Evolutionary conservation across 2,329 filamentous ascomycete genomes (phyloP).

Genomic region (Claviceps quebecensis): DNA sequence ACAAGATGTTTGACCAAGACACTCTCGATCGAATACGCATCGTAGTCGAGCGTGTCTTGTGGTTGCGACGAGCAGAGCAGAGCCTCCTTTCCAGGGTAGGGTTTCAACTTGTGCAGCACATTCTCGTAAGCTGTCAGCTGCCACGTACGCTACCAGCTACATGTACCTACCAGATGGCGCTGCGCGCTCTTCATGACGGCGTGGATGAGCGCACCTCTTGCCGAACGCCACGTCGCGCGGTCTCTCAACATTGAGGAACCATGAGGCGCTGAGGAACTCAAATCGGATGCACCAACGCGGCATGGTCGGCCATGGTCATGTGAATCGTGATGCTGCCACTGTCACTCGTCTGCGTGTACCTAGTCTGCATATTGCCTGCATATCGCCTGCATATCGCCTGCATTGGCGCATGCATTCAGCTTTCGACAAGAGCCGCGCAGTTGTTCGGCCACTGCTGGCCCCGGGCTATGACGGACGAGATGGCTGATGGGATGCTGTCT

Average conservation of each 20-base stretch:
- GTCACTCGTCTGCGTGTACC: not conserved
- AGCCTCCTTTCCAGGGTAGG: too few species aligned
- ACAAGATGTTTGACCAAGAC: too few species aligned
- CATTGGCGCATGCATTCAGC: not conserved
- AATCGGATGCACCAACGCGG: slow-evolving; percentile 13
- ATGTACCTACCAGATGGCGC: not conserved
- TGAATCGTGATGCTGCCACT: not conserved
- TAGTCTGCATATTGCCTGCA: slow-evolving; percentile 4
- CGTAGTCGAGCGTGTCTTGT: too few species aligned
- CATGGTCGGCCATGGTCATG: slow-evolving; percentile 11
- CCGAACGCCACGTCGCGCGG: slow-evolving; percentile 5
- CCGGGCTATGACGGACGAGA: not conserved
- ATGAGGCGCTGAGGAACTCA: slow-evolving; percentile 6
- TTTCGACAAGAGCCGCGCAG: slow-evolving; percentile 6
- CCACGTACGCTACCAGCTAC: not conserved
- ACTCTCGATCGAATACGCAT: too few species aligned
- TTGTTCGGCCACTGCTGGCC: not conserved
- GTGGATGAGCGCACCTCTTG: not conserved
- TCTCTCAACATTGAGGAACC: not conserved
- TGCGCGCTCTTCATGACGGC: not conserved
- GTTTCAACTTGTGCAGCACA: too few species aligned
- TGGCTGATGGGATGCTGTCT: not conserved
- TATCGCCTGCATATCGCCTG: not conserved
- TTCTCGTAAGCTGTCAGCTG: not conserved
- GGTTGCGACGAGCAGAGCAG: not conserved